These are phyloP conservation scores for Grifola frondosa DNA, from an alignment of 1,284 basidiomycete genomes.

Conservation along the genomic window DNA sequence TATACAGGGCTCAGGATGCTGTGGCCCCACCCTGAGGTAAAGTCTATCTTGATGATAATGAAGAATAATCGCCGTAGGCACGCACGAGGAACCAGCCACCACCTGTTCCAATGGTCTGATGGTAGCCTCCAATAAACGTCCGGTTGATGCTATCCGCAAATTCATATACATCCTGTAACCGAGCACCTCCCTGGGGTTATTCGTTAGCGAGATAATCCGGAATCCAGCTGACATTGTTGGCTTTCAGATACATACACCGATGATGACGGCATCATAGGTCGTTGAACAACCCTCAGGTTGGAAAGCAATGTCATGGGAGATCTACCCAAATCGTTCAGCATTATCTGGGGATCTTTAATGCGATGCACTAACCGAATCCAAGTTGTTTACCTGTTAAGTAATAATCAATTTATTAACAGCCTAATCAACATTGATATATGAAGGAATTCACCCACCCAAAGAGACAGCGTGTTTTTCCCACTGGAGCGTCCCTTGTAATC, in stretches of 20 bases:
- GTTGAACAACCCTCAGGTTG: constrained; percentile 24
- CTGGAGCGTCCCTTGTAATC: constrained; percentile 42
- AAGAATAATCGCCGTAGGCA: neutral
- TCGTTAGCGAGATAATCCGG: too few species aligned
- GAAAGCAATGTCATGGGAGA: constrained; percentile 21
- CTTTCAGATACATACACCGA: constrained; percentile 26
- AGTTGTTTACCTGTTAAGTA: constrained; percentile 22
- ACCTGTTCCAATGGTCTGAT: constrained; percentile 30
- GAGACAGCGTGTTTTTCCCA: constrained; percentile 28
- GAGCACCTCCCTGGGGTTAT: constrained; percentile 31
- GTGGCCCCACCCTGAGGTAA: constrained; percentile 56
- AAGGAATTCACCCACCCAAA: constrained; percentile 35
- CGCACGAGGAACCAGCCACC: constrained; percentile 33
- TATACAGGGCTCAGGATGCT: constrained; percentile 38
- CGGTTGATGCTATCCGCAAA: constrained; percentile 34
- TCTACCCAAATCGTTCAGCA: too few species aligned
- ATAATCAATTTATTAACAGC: neutral
- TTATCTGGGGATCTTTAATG: neutral
- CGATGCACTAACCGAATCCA: constrained; percentile 25
- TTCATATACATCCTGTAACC: constrained; percentile 30
- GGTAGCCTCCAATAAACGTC: constrained; percentile 34
- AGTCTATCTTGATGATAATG: too few species aligned
- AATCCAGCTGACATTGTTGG: too few species aligned
- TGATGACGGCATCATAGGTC: constrained; percentile 28
- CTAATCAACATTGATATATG: neutral